A percentile compares a stretch with the other conserved stretches of the same genome.
Conservation (phyloP, 2,329 filamentous ascomycete species). For the Fusarium keratoplasticum region DNA sequence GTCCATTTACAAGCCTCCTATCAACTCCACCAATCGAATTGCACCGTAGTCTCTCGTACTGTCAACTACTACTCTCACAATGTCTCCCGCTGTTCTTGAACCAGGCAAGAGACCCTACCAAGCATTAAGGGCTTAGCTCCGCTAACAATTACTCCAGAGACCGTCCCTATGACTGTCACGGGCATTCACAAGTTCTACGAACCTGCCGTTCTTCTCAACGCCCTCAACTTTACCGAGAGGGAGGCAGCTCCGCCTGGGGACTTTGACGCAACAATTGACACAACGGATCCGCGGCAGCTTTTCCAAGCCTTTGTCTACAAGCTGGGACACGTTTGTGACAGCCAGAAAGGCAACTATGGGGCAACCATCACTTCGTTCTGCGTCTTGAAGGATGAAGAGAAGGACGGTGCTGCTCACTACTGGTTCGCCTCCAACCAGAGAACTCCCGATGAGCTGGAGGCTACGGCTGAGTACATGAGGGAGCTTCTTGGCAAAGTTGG, state of each 20-base stretch:
- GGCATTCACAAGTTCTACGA: constrained; percentile 22
- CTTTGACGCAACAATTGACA: constrained; percentile 13
- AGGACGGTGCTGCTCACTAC: constrained; percentile 27
- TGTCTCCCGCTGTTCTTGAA: background rate
- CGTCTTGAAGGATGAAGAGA: constrained; percentile 34
- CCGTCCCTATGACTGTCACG: background rate
- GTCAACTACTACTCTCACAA: background rate
- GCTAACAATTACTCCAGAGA: background rate
- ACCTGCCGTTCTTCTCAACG: constrained; percentile 14
- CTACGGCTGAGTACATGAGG: constrained; percentile 4
- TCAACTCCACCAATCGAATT: background rate
- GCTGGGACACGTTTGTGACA: constrained; percentile 27
- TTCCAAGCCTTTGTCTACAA: constrained; percentile 30
- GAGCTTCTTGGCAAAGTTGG: background rate
- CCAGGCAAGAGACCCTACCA: background rate
- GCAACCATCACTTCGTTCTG: constrained; percentile 39
- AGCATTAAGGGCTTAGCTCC: too few relatives aligned
- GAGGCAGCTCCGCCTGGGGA: background rate
- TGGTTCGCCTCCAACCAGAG: constrained; percentile 43
- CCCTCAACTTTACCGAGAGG: constrained; percentile 1
- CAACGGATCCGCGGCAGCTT: background rate
- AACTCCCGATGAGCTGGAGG: constrained; percentile 4
- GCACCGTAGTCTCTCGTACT: background rate
- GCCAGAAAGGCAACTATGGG: background rate
- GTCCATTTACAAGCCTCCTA: background rate